Base-by-base conservation (phyloP, 345 rosid species). In the Gossypium stocksii region DNA sequence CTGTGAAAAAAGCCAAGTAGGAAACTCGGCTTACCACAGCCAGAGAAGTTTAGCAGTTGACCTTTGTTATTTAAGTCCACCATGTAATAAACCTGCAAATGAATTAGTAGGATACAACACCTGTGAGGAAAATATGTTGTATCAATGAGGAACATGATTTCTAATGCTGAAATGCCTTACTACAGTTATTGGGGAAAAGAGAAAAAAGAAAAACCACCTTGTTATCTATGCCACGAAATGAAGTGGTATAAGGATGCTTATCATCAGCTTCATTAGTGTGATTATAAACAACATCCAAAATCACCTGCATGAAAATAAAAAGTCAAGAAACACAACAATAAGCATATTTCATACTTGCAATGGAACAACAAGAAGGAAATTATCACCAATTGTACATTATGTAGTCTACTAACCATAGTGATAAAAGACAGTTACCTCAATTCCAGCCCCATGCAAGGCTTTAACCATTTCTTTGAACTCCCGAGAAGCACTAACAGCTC, bases 251-350 rank as follows among this genome's bases (percentile, higher is more conserved):
- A 70, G 97, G 93, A 85, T 88, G 49, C 72, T 78, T 71, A 75
- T 94, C 95, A 77, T 89, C 98, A 76, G 88, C 97, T 83, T 94
- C 98, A 81, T 94, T 94, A 64, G 98, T 90, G 77, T 94, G 98
- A 80, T 94, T 92, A 77, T 89, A 94, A 72, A 90, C 98, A 56
- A 94, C 98, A 81, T 94, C 98, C 91, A 94, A 85, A 79, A 92
- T 90, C 62, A 92, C 93, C 98, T 94, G 85, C 54, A 79, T 8
- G 76, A 65, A 63, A 11, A 54, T 71, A 78, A 70, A 71, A 74
- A 77, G 38, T 70, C 51, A 23, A 59, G 67, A 29, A 63, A 57
- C 25, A 77, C 20, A 44, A 23, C 5, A 19, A 65, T 29, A 60
- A 12, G 34, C 67, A 62, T 29, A 63, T 74, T 52, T 57, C 59